These are phyloP conservation scores for Cladophialophora exuberans DNA, from an alignment of 2,329 filamentous ascomycete genomes.

Conservation along the genomic window DNA sequence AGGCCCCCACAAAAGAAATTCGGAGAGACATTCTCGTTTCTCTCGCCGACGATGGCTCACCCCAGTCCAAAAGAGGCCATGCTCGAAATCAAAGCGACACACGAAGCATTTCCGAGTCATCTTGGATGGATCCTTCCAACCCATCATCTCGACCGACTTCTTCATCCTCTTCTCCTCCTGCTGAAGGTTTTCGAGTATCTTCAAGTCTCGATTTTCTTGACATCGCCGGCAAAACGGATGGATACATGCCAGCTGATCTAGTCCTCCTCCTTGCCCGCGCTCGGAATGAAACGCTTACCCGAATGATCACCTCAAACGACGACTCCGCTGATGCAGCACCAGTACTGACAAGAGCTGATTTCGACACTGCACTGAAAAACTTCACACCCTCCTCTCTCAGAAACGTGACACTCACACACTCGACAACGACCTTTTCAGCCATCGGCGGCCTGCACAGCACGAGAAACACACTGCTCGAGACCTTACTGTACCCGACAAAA, in stretches of 20 bases:
- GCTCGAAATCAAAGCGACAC: constrained; percentile 40
- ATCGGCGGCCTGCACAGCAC: constrained; percentile 89
- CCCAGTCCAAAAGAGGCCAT: constrained; percentile 47
- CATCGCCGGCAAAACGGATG: constrained; percentile 89
- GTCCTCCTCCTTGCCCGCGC: constrained; percentile 83
- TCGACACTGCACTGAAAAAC: constrained; percentile 80
- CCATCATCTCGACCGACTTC: constrained; percentile 54
- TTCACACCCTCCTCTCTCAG: constrained; percentile 94
- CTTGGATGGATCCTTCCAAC: constrained; percentile 77
- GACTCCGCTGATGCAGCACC: constrained; percentile 52
- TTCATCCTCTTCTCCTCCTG: constrained; percentile 43
- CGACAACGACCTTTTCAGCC: constrained; percentile 86
- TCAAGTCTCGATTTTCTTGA: constrained; percentile 85
- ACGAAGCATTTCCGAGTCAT: constrained; percentile 51
- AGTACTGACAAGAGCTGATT: constrained; percentile 73
- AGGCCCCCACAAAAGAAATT: constrained; percentile 90
- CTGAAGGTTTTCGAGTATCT: constrained; percentile 72
- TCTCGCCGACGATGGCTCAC: constrained; percentile 57
- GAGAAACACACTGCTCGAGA: constrained; percentile 88
- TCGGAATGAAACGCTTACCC: constrained; percentile 88
- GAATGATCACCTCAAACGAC: constrained; percentile 59
- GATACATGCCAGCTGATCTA: constrained; percentile 96
- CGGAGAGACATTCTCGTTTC: constrained; percentile 81
- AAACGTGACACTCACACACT: constrained; percentile 91
- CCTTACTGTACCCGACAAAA: constrained; percentile 93